Base-by-base conservation (phyloP, 129 eudicot genomes). In the Helianthus tuberosus region DNA sequence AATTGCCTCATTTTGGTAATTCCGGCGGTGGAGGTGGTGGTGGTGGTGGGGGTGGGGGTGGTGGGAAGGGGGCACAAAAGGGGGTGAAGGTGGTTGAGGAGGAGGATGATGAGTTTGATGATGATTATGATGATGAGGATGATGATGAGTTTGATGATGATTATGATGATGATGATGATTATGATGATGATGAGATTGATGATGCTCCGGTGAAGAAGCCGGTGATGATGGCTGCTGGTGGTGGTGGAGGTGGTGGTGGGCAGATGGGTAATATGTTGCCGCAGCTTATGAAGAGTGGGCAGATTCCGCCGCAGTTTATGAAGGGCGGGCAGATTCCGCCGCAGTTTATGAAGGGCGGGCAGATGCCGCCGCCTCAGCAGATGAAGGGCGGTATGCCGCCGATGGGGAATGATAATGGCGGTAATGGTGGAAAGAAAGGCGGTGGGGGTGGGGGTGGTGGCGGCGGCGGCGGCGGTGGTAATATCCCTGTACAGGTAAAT, bases 191-290 rank as follows among this genome's bases (percentile, higher is more conserved):
- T 75, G 89, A 85, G 32, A 11, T 83, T 20, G 86, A 85, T 32
- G 89, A 85, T 29, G 16, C 62, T 35, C 82, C 80, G 15, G 68
- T 71, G 69, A 85, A 81, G 74, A 79, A 79, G 57, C 83, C 78
- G 38, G 78, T 65, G 90, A 78, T 51, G 70, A 57, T 64, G 79
- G 86, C 0, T 20, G 23, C 0, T 20, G 23, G 81, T 9, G 90
- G 86, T 1, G 87, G 83, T 3, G 62, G n/a, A n/a, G n/a, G 62
- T 2, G 59, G 59, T 61, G 85, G 83, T 0, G 78, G 78, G 61
- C 82, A 71, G 77, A 85, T 85, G 86, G 86, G 81, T 48, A 87
- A 87, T 69, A 77, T 86, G 97, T 10, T 65, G 60, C 83, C 78
- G 27, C 83, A 80, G 69, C 25, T 77, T 13, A 69, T 78, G 86